Evolutionary conservation across 2,329 filamentous ascomycete genomes (phyloP).

Genomic region (Paraphaeosphaeria sporulosa): DNA sequence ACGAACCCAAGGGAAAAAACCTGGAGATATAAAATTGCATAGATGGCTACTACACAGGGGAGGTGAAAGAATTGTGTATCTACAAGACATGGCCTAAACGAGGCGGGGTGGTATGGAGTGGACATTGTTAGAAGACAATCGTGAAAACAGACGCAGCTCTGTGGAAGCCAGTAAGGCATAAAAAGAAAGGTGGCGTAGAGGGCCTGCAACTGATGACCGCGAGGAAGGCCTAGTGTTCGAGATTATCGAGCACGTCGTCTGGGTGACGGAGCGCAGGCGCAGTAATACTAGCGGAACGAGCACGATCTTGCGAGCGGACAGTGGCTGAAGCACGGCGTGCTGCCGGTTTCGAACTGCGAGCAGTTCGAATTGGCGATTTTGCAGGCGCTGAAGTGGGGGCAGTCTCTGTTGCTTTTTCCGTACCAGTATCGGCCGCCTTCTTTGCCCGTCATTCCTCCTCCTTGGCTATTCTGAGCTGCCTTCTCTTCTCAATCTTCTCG

Average conservation of each 20-base stretch:
- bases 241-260: neutral
- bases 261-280: neutral
- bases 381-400: neutral
- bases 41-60: neutral
- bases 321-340: neutral
- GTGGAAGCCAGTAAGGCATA: neutral
- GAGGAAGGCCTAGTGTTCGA: neutral
- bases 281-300: neutral
- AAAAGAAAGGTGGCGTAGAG: neutral
- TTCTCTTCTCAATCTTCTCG: constrained; percentile 21
- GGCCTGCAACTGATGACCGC: too few relatives aligned
- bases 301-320: neutral
- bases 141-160: neutral
- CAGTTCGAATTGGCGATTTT: neutral
- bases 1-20: neutral
- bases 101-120: neutral
- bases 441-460: constrained; percentile 15
- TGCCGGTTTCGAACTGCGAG: neutral
- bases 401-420: neutral
- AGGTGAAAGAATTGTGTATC: neutral
- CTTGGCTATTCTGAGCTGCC: constrained; percentile 11
- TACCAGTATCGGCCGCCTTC: constrained; percentile 10
- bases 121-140: neutral
- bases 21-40: neutral
- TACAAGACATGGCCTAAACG: neutral